Base-by-base conservation (phyloP, 2,329 filamentous ascomycete genomes). In the Claviceps purpurea region DNA sequence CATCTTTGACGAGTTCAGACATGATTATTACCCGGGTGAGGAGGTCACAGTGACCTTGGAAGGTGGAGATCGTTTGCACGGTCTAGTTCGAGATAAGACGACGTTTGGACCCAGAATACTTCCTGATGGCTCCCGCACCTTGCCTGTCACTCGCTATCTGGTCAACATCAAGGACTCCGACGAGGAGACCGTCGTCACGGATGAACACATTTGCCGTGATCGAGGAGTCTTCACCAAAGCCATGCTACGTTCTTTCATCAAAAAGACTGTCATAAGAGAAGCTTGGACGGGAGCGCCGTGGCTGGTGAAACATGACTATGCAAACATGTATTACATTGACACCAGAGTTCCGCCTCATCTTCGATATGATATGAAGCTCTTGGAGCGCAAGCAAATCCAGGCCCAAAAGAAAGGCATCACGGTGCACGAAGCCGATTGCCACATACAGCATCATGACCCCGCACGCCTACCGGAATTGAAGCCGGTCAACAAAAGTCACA, bases 261-360 rank as follows among this genome's bases (percentile, higher is more conserved):
- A 95, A 65, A 90, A 94, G 67, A 93, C 89, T 0, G 85, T 96
- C n/a, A 85, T 84, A 2, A 76, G 91, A 55, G 93, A 97, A 62
- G 81, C 89, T 4, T 97, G 90, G 89, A 91, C 83, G 55, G 91
- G 91, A n/a, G 93, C 93, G 0, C 91, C 93, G 0, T 98, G 93
- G 93, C 73, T 95, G 52, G 91, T 97, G 18, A 96, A 94, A 69
- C 78, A 85, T 39, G 83, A 89, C 51, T 82, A 95, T 54, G 93
- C 93, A 1, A 80, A 81, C 46, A 78, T 84, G 56, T 95, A 93
- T 66, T 84, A 88, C 56, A 93, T 98, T 56, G 84, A 89, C 55
- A 89, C 82, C n/a, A 82, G 88, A 50, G 81, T 97, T 13, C 93
- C 93, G 6, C 78, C 82, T 50, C 85, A 94, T 62, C 74, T 95